Percentiles rank a stretch among this genome's conserved stretches.
These are phyloP conservation scores for Populus ilicifolia DNA, from an alignment of 345 rosid genomes.

Conservation along the genomic window DNA sequence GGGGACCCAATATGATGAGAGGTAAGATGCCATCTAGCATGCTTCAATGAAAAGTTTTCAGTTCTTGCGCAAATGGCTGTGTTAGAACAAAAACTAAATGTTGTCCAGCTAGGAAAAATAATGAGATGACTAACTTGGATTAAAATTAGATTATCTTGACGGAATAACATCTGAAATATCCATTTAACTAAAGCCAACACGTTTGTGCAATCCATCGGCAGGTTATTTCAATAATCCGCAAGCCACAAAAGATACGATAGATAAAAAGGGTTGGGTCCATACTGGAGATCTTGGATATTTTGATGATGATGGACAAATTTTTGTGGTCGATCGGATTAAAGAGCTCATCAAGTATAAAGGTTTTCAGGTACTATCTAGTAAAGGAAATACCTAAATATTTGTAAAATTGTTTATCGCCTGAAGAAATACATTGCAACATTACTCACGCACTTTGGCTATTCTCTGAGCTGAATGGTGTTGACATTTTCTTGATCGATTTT, in stretches of 20 bases:
- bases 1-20: constrained; percentile 91
- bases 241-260: constrained; percentile 77
- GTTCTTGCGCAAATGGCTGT: neutral
- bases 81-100: neutral
- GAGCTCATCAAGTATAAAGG: constrained; percentile 94
- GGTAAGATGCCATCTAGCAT: constrained; percentile 41
- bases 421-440: neutral
- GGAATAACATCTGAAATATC: neutral
- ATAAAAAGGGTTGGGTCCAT: constrained; percentile 77
- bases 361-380: constrained; percentile 54
- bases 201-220: constrained; percentile 29
- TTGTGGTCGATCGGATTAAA: constrained; percentile 80
- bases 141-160: neutral
- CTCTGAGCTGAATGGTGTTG: neutral
- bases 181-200: neutral
- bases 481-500: constrained; percentile 9
- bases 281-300: constrained; percentile 92
- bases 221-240: constrained; percentile 74
- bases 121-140: neutral
- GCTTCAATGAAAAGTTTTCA: constrained; percentile 10
- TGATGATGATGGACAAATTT: constrained; percentile 65
- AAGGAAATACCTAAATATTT: neutral
- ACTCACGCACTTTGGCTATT: neutral
- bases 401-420: neutral
- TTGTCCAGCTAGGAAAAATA: neutral